A percentile compares a stretch with the other conserved stretches of the same genome.
Evolutionary conservation across 1,284 basidiomycete genomes (phyloP).

Genomic region (Ceratobasidium theobromae): DNA sequence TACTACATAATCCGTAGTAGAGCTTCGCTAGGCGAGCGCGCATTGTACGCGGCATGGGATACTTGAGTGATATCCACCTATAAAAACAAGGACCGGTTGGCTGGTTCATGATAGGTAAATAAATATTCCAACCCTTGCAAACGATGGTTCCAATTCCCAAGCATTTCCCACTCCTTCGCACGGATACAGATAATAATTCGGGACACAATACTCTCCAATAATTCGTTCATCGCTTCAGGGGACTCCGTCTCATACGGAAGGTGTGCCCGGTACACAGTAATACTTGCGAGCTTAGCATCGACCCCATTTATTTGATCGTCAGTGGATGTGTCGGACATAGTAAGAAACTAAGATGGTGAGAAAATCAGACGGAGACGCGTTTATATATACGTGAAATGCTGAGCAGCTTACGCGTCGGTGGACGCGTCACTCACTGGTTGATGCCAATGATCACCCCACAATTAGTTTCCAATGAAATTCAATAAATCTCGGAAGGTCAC

Average conservation of each 20-base stretch:
- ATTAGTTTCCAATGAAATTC: too few species aligned
- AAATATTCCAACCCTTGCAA: slow-evolving; percentile 64
- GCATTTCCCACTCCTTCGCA: slow-evolving; percentile 71
- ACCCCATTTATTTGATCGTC: neutral
- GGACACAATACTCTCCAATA: slow-evolving; percentile 71
- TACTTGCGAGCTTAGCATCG: neutral
- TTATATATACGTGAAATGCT: neutral
- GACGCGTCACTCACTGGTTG: neutral
- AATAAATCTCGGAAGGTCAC: too few species aligned
- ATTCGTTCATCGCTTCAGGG: slow-evolving; percentile 70
- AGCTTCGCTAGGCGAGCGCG: slow-evolving; percentile 77
- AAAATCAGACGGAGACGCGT: neutral
- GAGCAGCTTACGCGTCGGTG: slow-evolving; percentile 21
- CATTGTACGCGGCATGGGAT: slow-evolving; percentile 70
- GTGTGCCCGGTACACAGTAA: slow-evolving; percentile 23
- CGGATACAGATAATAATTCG: slow-evolving; percentile 73
- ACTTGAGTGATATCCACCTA: slow-evolving; percentile 82
- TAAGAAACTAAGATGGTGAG: neutral
- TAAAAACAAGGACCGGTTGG: neutral
- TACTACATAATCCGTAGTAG: slow-evolving; percentile 72
- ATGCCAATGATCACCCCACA: neutral
- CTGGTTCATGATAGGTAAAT: slow-evolving; percentile 19
- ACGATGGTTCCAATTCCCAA: slow-evolving; percentile 71
- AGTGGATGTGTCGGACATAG: slow-evolving; percentile 12
- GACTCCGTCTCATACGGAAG: slow-evolving; percentile 80